phyloP scores from a whole-genome alignment of 139 green algal genomes.

The Helicosporidium sp. region DNA sequence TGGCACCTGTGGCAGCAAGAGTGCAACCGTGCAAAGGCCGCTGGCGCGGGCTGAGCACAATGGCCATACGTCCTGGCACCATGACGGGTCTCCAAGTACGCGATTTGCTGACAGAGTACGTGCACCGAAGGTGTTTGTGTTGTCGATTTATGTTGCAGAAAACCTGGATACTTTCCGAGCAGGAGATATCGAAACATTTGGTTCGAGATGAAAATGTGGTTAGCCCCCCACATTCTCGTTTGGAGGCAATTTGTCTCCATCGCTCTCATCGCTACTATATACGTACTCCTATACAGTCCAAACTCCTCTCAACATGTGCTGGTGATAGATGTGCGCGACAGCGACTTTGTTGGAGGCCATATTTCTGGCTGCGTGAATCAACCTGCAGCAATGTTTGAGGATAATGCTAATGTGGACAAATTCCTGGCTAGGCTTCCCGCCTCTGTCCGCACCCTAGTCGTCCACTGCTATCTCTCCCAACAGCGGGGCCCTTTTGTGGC shows the following conservation, averaged over 20 bases:
- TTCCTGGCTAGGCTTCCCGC: not conserved
- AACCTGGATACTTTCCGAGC: not conserved
- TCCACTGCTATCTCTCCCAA: not conserved
- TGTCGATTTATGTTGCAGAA: not conserved
- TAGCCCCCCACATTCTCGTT: too few species aligned
- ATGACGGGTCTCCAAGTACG: too few species aligned
- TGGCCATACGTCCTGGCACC: too few species aligned
- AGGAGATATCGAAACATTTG: not conserved
- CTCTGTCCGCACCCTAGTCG: not conserved
- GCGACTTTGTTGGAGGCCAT: slow-evolving; percentile 5
- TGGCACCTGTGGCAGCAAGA: too few species aligned
- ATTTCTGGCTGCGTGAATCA: slow-evolving; percentile 2
- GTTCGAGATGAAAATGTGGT: not conserved
- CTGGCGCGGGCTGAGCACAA: too few species aligned
- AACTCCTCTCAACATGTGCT: not conserved
- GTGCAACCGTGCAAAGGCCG: too few species aligned
- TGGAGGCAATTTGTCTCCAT: too few species aligned
- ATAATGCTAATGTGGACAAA: slow-evolving; percentile 4
- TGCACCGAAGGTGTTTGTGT: too few species aligned
- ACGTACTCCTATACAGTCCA: not conserved
- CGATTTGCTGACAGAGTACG: too few species aligned
- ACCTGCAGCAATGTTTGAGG: not conserved
- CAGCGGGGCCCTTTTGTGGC: not conserved
- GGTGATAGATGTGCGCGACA: not conserved
- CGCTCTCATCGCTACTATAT: too few species aligned